phyloP scores from a whole-genome alignment of 495 filamentous ascomycete genomes.

The Aspergillus bridgeri region DNA sequence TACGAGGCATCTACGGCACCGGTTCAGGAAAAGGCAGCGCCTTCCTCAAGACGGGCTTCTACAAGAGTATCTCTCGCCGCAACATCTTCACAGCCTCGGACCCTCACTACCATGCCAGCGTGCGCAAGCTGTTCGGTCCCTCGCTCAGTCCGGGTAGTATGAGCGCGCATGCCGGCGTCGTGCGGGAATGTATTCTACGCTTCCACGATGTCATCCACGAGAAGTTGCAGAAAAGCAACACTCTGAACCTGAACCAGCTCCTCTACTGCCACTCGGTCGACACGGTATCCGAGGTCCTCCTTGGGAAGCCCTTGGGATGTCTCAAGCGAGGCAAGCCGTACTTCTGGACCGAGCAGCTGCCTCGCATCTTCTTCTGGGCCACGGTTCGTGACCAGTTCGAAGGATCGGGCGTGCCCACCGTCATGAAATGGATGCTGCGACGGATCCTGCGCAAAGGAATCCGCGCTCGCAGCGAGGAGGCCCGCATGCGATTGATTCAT shows the following conservation, averaged over 20 bases:
- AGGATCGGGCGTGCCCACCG: conserved; percentile 23
- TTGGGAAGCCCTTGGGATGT: conserved; percentile 25
- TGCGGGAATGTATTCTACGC: conserved; percentile 17
- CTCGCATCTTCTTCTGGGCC: conserved; percentile 29
- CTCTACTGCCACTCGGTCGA: conserved; percentile 27
- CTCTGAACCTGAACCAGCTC: conserved; percentile 20
- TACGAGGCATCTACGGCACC: conserved; percentile 26
- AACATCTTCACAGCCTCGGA: conserved; percentile 28
- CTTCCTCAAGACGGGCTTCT: conserved; percentile 25
- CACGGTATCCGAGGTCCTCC: conserved; percentile 25
- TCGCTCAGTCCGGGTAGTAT: conserved; percentile 22
- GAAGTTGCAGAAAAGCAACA: conserved; percentile 9
- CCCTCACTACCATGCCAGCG: conserved; percentile 20
- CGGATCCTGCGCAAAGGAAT: conserved; percentile 24
- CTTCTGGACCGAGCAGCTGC: conserved; percentile 28
- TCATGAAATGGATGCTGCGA: conserved; percentile 27
- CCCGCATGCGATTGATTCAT: conserved; percentile 24
- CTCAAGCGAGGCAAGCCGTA: conserved; percentile 23
- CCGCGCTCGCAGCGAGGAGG: conserved; percentile 18
- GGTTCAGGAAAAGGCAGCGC: conserved; percentile 17
- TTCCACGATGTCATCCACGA: conserved; percentile 16
- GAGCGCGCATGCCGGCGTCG: conserved; percentile 20
- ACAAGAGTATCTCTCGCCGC: conserved; percentile 23
- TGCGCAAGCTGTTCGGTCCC: conserved; percentile 25
- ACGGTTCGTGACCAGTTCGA: conserved; percentile 26